phyloP scores from a whole-genome alignment of 805 yeast species.

The Ogataea wickerhamii region DNA sequence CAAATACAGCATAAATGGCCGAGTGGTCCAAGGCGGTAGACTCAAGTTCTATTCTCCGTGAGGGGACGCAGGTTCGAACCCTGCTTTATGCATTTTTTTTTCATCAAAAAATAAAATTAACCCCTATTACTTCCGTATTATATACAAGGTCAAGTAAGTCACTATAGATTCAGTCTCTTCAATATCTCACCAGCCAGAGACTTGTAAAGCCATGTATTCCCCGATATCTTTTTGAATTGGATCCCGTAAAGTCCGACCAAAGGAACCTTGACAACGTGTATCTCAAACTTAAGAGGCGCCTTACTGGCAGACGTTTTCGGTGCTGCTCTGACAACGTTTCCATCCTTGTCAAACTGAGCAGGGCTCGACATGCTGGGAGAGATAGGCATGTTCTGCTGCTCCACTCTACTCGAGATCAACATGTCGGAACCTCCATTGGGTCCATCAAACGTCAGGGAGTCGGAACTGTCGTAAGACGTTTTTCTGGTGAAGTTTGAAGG shows the following conservation, averaged over 20 bases:
- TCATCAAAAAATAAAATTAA: too few species aligned
- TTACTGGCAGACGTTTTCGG: constrained; percentile 26
- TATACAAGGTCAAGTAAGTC: too few species aligned
- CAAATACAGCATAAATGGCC: constrained; percentile 27
- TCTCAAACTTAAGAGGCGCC: constrained; percentile 81
- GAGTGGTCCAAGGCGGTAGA: constrained; percentile 32
- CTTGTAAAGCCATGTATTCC: constrained; percentile 94
- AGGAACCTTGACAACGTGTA: constrained; percentile 89
- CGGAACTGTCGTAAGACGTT: constrained; percentile 50
- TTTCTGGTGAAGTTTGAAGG: constrained; percentile 35
- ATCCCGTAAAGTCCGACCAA: constrained; percentile 88
- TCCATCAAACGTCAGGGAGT: constrained; percentile 56
- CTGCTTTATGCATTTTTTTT: constrained; percentile 27
- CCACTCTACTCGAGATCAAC: constrained; percentile 57
- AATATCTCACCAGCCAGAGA: constrained; percentile 83
- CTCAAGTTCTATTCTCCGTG: constrained; percentile 31
- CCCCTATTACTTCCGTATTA: too few species aligned
- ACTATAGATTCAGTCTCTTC: constrained; percentile 59
- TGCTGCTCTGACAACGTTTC: constrained; percentile 4
- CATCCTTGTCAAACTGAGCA: constrained; percentile 9
- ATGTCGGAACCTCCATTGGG: constrained; percentile 51
- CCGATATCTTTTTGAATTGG: constrained; percentile 88
- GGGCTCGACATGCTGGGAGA: constrained; percentile 15
- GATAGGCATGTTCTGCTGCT: constrained; percentile 37
- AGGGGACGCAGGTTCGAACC: constrained; percentile 33